Evolutionary conservation across 805 yeast genomes (phyloP).

Genomic region (Saccharomycopsis guyanensis): DNA sequence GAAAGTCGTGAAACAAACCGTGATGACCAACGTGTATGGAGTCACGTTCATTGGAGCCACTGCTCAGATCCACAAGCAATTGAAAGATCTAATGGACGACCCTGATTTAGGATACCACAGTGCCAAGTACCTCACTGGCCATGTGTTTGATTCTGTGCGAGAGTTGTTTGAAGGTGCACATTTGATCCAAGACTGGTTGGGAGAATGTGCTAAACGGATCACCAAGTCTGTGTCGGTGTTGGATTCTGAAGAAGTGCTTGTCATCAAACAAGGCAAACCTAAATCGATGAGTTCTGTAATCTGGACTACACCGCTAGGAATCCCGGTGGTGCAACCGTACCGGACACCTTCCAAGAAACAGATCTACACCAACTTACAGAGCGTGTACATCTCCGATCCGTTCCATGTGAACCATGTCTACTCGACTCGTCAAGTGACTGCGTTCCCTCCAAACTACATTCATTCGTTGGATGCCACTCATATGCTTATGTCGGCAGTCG

Average conservation of each 20-base stretch:
- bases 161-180: slow-evolving; percentile 90
- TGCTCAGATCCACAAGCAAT: slow-evolving; percentile 75
- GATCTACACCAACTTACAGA: slow-evolving; percentile 77
- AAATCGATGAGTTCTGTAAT: slow-evolving; percentile 80
- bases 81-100: slow-evolving; percentile 50
- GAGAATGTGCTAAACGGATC: slow-evolving; percentile 73
- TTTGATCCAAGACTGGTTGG: slow-evolving; percentile 93
- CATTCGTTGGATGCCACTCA: slow-evolving; percentile 97
- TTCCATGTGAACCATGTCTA: slow-evolving; percentile 75
- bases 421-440: slow-evolving; percentile 81
- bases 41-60: slow-evolving; percentile 93
- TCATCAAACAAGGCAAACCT: slow-evolving; percentile 31
- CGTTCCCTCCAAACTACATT: slow-evolving; percentile 91
- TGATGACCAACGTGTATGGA: slow-evolving; percentile 97
- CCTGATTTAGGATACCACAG: slow-evolving; percentile 38
- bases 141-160: slow-evolving; percentile 77
- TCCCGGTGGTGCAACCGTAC: slow-evolving; percentile 97
- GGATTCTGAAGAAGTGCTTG: slow-evolving; percentile 42
- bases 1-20: slow-evolving; percentile 92
- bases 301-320: slow-evolving; percentile 95
- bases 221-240: slow-evolving; percentile 49
- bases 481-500: slow-evolving; percentile 82
- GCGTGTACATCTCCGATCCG: slow-evolving; percentile 86
- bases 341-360: slow-evolving; percentile 58
- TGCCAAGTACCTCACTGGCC: slow-evolving; percentile 61